Evolutionary conservation across 768 basidiomycete genomes (phyloP).

Genomic region (Termitomyces sp.): DNA sequence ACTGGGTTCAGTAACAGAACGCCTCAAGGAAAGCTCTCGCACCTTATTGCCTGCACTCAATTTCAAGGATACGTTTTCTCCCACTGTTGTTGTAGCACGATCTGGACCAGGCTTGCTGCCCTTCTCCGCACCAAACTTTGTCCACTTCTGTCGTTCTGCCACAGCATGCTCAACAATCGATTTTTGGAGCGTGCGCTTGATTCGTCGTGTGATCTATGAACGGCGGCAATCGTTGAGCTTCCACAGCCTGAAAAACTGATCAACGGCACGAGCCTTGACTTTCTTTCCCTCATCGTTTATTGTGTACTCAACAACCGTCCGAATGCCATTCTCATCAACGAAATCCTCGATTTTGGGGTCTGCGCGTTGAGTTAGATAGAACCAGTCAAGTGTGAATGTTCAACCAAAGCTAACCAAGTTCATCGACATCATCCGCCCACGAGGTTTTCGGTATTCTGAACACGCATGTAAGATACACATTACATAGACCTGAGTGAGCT

Average conservation of each 20-base stretch:
- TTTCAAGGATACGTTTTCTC: conserved; percentile 46
- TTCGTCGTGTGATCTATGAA: conserved; percentile 75
- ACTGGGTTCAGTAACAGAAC: background rate
- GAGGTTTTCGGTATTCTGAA: conserved; percentile 57
- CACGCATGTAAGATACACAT: background rate
- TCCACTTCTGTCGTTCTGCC: conserved; percentile 90
- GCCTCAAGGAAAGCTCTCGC: conserved; percentile 3
- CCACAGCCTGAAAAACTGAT: background rate
- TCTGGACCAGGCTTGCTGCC: conserved; percentile 87
- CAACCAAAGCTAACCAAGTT: conserved; percentile 40
- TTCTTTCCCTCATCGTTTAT: conserved; percentile 92
- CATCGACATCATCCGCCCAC: conserved; percentile 87
- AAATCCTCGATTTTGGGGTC: conserved; percentile 63
- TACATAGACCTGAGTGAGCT: background rate
- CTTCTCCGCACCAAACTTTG: conserved; percentile 90
- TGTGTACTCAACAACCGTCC: conserved; percentile 77
- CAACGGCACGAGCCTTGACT: conserved; percentile 62
- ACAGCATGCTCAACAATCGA: conserved; percentile 91
- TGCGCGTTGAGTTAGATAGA: conserved; percentile 10
- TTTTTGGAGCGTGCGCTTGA: conserved; percentile 83
- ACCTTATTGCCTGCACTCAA: conserved; percentile 59
- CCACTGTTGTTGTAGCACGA: conserved; percentile 90
- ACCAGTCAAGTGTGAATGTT: background rate
- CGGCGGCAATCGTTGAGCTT: background rate
- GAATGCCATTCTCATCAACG: conserved; percentile 81